Evolutionary conservation across 768 basidiomycete genomes (phyloP).

Genomic region (Arthromyces matolae): DNA sequence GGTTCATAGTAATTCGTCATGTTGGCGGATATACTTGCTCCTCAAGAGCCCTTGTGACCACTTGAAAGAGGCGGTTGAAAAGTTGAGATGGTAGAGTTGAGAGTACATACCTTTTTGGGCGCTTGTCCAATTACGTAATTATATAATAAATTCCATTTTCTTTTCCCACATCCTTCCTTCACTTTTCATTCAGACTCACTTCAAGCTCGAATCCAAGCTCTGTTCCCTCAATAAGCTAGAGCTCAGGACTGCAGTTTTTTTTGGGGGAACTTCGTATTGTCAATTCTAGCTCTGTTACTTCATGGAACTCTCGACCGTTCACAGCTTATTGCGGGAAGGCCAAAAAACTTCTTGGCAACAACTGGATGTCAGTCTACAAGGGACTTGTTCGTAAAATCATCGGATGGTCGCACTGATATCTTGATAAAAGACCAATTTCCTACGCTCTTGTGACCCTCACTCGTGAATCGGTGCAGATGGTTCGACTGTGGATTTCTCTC

Average conservation of each 20-base stretch:
- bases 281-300: background rate
- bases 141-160: too few species aligned
- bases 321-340: background rate
- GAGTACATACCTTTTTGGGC: too few species aligned
- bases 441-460: background rate
- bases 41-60: slow-evolving; percentile 2
- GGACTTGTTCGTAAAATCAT: slow-evolving; percentile 13
- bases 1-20: background rate
- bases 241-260: too few species aligned
- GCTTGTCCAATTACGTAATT: too few species aligned
- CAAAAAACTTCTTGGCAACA: background rate
- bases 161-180: too few species aligned
- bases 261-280: too few species aligned
- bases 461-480: background rate
- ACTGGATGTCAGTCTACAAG: background rate
- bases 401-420: slow-evolving; percentile 8
- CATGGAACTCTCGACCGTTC: too few species aligned
- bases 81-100: background rate
- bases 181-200: background rate
- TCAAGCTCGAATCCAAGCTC: too few species aligned
- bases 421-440: background rate
- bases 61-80: too few species aligned
- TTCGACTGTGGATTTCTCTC: too few species aligned
- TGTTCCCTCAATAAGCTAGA: too few species aligned
- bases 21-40: slow-evolving; percentile 2